Percentiles rank a stretch among this genome's conserved stretches.
phyloP scores from a whole-genome alignment of 1,284 basidiomycete genomes.

The Apiotrichum akiyoshidainum region DNA sequence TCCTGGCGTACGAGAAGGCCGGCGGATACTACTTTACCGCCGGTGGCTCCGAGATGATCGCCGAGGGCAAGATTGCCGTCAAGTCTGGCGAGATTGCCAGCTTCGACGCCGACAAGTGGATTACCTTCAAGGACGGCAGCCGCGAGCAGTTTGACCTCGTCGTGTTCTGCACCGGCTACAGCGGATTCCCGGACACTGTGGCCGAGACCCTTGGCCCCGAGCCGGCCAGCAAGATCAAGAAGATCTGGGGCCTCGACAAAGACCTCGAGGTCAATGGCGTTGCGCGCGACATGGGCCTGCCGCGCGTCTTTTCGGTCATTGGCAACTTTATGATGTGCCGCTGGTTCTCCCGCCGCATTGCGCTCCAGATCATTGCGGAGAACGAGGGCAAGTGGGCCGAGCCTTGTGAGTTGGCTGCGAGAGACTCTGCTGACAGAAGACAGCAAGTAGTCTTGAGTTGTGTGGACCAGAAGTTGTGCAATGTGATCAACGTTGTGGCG shows the following conservation, averaged over 20 bases:
- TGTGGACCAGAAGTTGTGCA: no score
- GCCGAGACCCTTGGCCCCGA: slow-evolving; percentile 56
- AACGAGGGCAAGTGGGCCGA: slow-evolving; percentile 57
- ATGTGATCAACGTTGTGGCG: no score
- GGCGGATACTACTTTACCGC: slow-evolving; percentile 55
- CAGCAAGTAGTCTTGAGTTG: no score
- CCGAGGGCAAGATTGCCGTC: slow-evolving; percentile 69
- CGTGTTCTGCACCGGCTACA: slow-evolving; percentile 63
- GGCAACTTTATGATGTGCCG: slow-evolving; percentile 59
- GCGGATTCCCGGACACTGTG: slow-evolving; percentile 48
- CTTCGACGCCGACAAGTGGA: slow-evolving; percentile 53
- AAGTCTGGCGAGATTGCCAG: slow-evolving; percentile 61
- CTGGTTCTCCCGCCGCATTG: slow-evolving; percentile 60
- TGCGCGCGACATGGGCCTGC: slow-evolving; percentile 57
- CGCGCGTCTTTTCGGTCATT: slow-evolving; percentile 32
- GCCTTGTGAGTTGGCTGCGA: neutral
- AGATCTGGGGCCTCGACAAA: slow-evolving; percentile 59
- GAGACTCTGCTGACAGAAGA: no score
- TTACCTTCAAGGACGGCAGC: slow-evolving; percentile 64
- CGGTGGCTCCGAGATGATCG: slow-evolving; percentile 63
- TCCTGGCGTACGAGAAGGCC: neutral
- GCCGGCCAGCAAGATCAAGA: slow-evolving; percentile 53
- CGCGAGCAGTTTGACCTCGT: slow-evolving; percentile 65
- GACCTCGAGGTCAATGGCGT: slow-evolving; percentile 60
- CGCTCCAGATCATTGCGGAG: slow-evolving; percentile 62